A percentile compares a stretch with the other conserved stretches of the same genome.
Conservation (phyloP, 768 basidiomycete genomes). For the Hypholoma sublateritium region DNA sequence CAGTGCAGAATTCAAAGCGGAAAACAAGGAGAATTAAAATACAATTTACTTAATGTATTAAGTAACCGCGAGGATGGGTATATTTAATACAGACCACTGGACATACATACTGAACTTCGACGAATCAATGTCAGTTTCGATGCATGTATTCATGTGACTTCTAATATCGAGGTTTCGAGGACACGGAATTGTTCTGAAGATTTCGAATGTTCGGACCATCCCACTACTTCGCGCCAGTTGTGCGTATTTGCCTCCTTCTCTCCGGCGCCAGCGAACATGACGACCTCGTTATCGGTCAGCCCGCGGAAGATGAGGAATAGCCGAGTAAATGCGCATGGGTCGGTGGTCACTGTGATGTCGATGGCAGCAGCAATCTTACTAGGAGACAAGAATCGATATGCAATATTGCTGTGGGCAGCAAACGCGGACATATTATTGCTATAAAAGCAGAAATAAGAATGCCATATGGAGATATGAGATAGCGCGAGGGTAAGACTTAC, state of each 20-base stretch:
- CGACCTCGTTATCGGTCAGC: constrained; percentile 75
- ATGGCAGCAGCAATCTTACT: constrained; percentile 81
- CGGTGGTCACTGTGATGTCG: constrained; percentile 80
- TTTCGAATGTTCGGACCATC: constrained; percentile 81
- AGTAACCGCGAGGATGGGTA: constrained; percentile 2
- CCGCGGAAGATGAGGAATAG: constrained; percentile 88
- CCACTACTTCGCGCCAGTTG: constrained; percentile 81
- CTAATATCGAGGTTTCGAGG: constrained; percentile 76
- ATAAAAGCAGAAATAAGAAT: constrained; percentile 3
- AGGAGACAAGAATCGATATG: constrained; percentile 85
- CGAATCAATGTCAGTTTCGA: no score
- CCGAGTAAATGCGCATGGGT: constrained; percentile 80
- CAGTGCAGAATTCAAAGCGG: background rate
- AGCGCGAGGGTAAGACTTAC: constrained; percentile 45
- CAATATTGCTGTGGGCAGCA: constrained; percentile 79
- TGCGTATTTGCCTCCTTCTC: constrained; percentile 83
- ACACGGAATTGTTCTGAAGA: constrained; percentile 74
- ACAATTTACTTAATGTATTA: constrained; percentile 6
- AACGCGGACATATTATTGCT: constrained; percentile 80
- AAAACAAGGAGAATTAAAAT: constrained; percentile 3
- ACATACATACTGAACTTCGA: no score
- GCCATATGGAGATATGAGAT: background rate
- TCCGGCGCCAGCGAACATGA: constrained; percentile 71
- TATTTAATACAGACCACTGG: background rate
- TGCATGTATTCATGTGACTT: constrained; percentile 45